Evolutionary conservation across 805 yeast genomes (phyloP), one percentile per base, ranked within the genome.

Genomic region (Nakazawaea ishiwadae): DNA sequence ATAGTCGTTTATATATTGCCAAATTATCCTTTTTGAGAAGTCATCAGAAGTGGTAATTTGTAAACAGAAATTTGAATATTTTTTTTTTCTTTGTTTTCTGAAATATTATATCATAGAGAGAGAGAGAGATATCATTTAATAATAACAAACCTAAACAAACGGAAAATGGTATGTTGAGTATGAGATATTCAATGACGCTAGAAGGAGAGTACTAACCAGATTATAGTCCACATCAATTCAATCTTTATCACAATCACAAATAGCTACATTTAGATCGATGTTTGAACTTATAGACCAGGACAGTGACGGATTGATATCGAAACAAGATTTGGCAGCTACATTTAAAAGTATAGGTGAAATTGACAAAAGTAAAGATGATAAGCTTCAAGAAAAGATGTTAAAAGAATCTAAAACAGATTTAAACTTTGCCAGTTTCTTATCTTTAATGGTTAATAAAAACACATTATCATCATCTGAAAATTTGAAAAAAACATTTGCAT

Each of bases 251-350:
- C 39, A 19, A 28, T 7, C 24, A 12, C 87, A 85, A 53, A 77
- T 86, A 19, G 66, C 76, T 12, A 81, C 75, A 48, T 67, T 84
- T 42, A 71, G 85, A 43, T 84, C 85, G 49, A 79, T 93, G 1
- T 90, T 89, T 58, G 78, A 85, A 21, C 59, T 86, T 50, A 76
- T 90, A 6, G 96, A 90, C 54, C 83, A 83, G 28, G 91, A 90
- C 46, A 79, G 82, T 19, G 95, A 89, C 52, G 87, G 88, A 1
- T 54, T 59, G 4, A 77, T 85, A 32, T 64, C 82, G 1, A 53
- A 59, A 23, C 57, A 66, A 1, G 93, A 85, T 58, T 53, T 90
- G 40, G 65, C 62, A 29, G 66, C 71, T 17, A 67, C 81, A 14
- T 70, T 78, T 47, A 64, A 71, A 31, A 71, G 75, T 9, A 48